Evolutionary conservation across 495 filamentous ascomycete species (phyloP), one percentile per base, ranked within the genome.

Genomic region (Zalerion maritima): DNA sequence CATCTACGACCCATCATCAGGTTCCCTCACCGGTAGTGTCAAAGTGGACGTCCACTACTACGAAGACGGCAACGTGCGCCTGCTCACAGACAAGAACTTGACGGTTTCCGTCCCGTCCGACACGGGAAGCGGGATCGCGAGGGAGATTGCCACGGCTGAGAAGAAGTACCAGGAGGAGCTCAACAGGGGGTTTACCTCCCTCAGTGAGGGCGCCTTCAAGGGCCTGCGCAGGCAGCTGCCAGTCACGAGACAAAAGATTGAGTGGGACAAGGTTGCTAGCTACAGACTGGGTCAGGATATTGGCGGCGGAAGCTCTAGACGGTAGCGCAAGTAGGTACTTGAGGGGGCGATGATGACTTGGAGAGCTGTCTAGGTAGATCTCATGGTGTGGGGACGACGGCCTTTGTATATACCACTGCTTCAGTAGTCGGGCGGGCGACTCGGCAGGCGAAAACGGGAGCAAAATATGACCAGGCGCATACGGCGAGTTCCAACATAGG

Each of bases 181-280:
- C 42, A 96, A 94, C 58, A 62, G 73, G 42, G 86, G 81, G 3
- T 99, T 99, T 51, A 73, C 71, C 6, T 72, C 64, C 35, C 62
- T 96, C 51, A 83, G 81, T 42, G 89, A 99, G 60, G 87, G 84
- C 2, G 77, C 81, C 3, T 99, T 99, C 58, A 96, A 96, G 72
- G 69, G 72, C 8, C 59, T 99, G 45, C 69, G 91, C 41, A 69
- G 91, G 50, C 91, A 96, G 54, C 58, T 99, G 46, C 91, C 91
- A 5, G 79, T 99, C 22, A 96, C 89, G 34, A 72, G 91, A 50
- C 91, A 99, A 64, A 94, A 94, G 67, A 83, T 99, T 29, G 89
- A 96, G 56, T 99, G 91, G 91, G 89, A 99, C 54, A 96, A 93
- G 63, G 82, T 99, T 40, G 76, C 80, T n/a, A 85, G 83, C 37